Evolutionary conservation across 306 rosid genomes (phyloP).

Genomic region (Alnus glutinosa): DNA sequence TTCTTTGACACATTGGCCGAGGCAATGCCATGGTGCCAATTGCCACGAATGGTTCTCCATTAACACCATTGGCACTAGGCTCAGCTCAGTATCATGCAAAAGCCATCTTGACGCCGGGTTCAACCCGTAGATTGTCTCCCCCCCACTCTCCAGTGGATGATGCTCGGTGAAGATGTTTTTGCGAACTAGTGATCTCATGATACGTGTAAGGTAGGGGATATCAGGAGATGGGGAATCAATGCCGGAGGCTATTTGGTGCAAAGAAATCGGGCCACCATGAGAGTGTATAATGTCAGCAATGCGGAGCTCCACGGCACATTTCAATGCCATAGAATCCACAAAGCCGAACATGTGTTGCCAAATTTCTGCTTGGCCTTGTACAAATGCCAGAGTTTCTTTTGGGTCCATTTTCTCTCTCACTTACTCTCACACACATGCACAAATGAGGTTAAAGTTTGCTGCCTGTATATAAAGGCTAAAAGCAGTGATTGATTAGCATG

Average conservation of each 20-base stretch:
- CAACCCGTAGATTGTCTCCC: constrained; percentile 25
- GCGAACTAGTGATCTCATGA: constrained; percentile 39
- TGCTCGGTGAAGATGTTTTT: constrained; percentile 31
- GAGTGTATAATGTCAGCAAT: constrained; percentile 43
- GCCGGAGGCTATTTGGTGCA: constrained; percentile 32
- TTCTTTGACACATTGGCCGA: constrained; percentile 30
- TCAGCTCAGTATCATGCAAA: constrained; percentile 17
- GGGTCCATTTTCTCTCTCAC: constrained; percentile 10
- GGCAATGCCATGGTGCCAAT: constrained; percentile 34
- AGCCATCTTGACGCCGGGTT: constrained; percentile 36
- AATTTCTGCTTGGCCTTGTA: constrained; percentile 46
- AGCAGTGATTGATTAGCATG: no score
- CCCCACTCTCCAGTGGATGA: constrained; percentile 15
- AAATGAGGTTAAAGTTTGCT: no score
- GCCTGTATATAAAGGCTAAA: no score
- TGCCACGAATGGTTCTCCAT: constrained; percentile 23
- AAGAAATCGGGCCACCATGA: constrained; percentile 27
- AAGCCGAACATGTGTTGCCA: constrained; percentile 43
- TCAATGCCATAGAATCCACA: constrained; percentile 45
- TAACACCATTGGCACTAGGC: constrained; percentile 26
- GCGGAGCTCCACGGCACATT: constrained; percentile 42
- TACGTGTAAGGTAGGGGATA: constrained; percentile 34
- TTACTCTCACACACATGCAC: neutral
- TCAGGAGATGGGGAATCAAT: constrained; percentile 23
- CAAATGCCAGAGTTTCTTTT: constrained; percentile 8